These are phyloP conservation scores for Gossypium anomalum DNA, from an alignment of 345 rosid species.

Conservation along the genomic window DNA sequence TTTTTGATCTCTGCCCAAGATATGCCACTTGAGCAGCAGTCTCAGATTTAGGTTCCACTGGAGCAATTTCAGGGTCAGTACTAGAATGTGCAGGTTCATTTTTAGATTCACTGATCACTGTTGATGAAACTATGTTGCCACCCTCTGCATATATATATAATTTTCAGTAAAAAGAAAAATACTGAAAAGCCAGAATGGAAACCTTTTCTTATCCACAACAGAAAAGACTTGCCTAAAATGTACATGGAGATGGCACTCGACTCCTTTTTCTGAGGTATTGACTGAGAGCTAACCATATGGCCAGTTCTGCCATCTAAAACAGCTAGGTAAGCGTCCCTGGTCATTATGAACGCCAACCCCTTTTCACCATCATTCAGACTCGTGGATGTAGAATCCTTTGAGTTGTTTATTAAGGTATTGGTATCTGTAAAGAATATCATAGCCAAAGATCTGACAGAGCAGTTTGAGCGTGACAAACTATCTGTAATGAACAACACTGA, in stretches of 20 bases:
- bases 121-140: conserved; percentile 27
- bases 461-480: conserved; percentile 41
- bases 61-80: conserved; percentile 28
- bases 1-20: conserved; percentile 28
- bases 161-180: conserved; percentile 14
- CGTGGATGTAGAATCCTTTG: conserved; percentile 30
- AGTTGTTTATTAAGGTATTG: conserved; percentile 20
- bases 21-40: conserved; percentile 30
- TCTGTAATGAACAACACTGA: conserved; percentile 62
- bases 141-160: conserved; percentile 44
- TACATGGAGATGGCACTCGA: conserved; percentile 52
- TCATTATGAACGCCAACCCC: conserved; percentile 44
- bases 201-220: conserved; percentile 2
- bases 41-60: conserved; percentile 29
- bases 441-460: conserved; percentile 56
- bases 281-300: conserved; percentile 34
- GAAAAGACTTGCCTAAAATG: conserved; percentile 54
- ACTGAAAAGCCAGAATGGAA: conserved; percentile 13
- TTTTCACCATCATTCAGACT: conserved; percentile 28
- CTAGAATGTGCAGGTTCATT: conserved; percentile 27
- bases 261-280: conserved; percentile 36
- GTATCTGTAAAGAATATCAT: conserved; percentile 36
- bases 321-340: conserved; percentile 53
- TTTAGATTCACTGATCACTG: conserved; percentile 31
- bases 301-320: conserved; percentile 59